Base-by-base conservation (phyloP, 2,329 filamentous ascomycete species). In the Exserohilum rostratum region DNA sequence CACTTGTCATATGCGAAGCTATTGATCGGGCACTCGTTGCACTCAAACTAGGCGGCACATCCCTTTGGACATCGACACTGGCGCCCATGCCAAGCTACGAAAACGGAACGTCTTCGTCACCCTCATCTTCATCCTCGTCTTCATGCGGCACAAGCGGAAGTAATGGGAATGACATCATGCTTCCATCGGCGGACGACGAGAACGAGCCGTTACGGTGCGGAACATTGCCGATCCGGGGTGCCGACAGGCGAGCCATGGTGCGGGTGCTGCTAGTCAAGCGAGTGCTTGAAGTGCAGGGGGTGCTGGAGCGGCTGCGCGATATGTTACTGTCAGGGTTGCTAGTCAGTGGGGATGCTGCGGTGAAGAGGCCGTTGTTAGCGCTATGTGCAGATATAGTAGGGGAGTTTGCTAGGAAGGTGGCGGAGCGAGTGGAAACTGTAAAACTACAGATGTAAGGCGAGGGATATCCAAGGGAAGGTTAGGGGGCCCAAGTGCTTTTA, bases 361-460 rank as follows among this genome's bases (percentile, higher is more conserved):
- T 35, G 29, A 53, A 53, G 43, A 53, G 47, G 3, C 50, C 43
- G 15, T 43, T 47, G 10, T 27, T 53, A n/a, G 20, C 35, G 11
- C 10, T 47, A 12, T 53, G 43, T 42, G 50, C 30, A 33, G 30
- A 47, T 22, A 29, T 47, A 12, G 50, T 34, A 18, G 50, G 50
- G 1, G 50, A 53, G 22, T 53, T 47, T 17, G 35, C 50, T 6
- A 47, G 20, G 37, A 53, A 42, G 34, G 43, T 53, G 15, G 20
- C 50, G 12, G 50, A 52, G 15, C 39, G 20, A 15, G 27, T 33
- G 11, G 50, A 53, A 29, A 42, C 13, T 17, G 22, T 53, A n/a
- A 53, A 46, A 22, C 18, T 53, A 15, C 44, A 53, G 43, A 51
- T 51, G 49, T 51, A 50, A 37, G 46, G n/a, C n/a, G 20, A 39